Conservation (phyloP, 1,284 basidiomycete species). For the Malassezia psittaci region DNA sequence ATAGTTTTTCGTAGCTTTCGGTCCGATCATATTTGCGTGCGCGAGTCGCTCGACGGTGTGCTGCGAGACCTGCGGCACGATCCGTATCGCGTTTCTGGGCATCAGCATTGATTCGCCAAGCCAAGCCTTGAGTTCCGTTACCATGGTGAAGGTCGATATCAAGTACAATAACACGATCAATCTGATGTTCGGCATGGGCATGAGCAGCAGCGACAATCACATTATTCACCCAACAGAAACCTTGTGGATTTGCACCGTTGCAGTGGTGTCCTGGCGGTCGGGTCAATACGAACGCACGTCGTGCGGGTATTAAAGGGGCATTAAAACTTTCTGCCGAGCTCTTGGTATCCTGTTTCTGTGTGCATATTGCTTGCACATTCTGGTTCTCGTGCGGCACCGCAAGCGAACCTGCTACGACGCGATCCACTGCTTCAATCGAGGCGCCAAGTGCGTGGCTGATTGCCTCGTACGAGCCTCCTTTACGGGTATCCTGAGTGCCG, state of each 20-base stretch:
- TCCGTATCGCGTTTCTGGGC: constrained; percentile 50
- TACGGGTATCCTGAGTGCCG: background rate
- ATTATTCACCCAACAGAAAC: constrained; percentile 85
- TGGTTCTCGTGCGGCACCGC: background rate
- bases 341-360: background rate
- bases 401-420: constrained; percentile 22
- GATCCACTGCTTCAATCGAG: constrained; percentile 38
- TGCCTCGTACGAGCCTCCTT: constrained; percentile 38
- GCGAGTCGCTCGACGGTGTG: constrained; percentile 10
- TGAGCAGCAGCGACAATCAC: constrained; percentile 80
- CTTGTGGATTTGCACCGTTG: constrained; percentile 56
- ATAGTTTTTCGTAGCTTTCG: constrained; percentile 14
- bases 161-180: constrained; percentile 72
- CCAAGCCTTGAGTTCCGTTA: constrained; percentile 78
- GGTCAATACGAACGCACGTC: constrained; percentile 40
- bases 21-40: constrained; percentile 9
- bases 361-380: background rate
- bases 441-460: constrained; percentile 40
- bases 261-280: constrained; percentile 48
- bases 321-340: background rate
- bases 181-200: constrained; percentile 70
- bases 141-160: constrained; percentile 87
- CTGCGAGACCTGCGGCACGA: constrained; percentile 25
- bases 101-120: constrained; percentile 83
- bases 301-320: constrained; percentile 18